Conservation (phyloP, 106 monocot genomes). For the Platanthera zijinensis region DNA sequence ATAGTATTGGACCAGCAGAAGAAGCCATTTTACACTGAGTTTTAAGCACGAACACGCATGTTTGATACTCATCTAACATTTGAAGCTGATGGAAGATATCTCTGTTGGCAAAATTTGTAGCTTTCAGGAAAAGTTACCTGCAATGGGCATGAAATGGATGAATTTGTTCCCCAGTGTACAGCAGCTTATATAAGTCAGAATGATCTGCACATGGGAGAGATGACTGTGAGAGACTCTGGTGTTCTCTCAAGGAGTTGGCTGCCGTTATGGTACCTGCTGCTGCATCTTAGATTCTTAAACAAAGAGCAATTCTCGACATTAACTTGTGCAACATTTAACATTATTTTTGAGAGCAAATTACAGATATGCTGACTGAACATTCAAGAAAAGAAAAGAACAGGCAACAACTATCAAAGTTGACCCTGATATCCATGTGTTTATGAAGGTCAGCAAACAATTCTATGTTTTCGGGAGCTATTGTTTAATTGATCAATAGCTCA, state of each 20-base stretch:
- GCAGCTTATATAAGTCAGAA: conserved; percentile 30
- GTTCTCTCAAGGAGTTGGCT: conserved; percentile 28
- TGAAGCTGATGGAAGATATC: not conserved
- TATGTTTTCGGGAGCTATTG: not conserved
- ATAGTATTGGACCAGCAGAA: no score
- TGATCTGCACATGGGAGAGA: conserved; percentile 34
- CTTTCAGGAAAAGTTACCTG: conserved; percentile 23
- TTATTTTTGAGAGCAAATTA: not conserved
- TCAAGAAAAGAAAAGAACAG: conserved; percentile 22
- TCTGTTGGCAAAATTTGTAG: not conserved
- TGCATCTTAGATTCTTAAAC: not conserved
- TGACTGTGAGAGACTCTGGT: conserved; percentile 31
- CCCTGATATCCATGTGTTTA: conserved; percentile 19
- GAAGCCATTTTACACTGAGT: no score
- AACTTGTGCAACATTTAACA: not conserved
- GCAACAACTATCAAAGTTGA: conserved; percentile 20
- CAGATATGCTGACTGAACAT: conserved; percentile 25
- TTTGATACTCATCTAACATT: not conserved
- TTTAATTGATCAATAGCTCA: not conserved
- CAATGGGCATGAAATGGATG: conserved; percentile 25
- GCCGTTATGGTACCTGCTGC: conserved; percentile 24
- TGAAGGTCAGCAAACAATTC: conserved; percentile 13
- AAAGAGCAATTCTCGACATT: not conserved
- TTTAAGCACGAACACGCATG: no score
- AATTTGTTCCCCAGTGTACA: conserved; percentile 22